Percentiles rank a stretch among this genome's conserved stretches.
Evolutionary conservation across 148 eudicot species (phyloP).

Genomic region (Camellia granthamiana): DNA sequence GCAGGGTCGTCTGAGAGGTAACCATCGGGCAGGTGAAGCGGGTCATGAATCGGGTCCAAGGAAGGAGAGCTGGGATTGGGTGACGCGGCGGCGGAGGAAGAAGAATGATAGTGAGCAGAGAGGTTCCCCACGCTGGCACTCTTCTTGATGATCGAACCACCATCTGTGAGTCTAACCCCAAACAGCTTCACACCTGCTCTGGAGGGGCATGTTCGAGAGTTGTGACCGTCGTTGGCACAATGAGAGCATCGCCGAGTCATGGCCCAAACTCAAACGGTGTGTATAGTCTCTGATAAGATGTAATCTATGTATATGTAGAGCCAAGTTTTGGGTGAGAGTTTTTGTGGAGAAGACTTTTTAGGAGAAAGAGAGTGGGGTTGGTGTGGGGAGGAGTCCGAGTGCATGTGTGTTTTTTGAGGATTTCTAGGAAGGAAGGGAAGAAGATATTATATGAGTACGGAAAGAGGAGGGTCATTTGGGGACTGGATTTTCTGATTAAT

Average conservation of each 20-base stretch:
- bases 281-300: not conserved
- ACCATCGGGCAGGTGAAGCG: conserved; percentile 42
- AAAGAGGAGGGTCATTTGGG: not conserved
- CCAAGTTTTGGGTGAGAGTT: not conserved
- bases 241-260: conserved; percentile 91
- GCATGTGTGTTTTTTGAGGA: conserved; percentile 15
- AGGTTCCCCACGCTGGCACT: conserved; percentile 92
- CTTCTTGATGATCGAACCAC: conserved; percentile 76
- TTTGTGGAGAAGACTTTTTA: conserved; percentile 5
- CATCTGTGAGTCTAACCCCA: conserved; percentile 70
- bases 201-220: conserved; percentile 74
- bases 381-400: too few species aligned
- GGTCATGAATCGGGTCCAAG: conserved; percentile 32
- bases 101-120: conserved; percentile 41
- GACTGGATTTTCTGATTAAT: conserved; percentile 1
- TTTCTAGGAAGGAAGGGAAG: conserved; percentile 11
- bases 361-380: not conserved
- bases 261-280: not conserved
- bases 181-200: conserved; percentile 50
- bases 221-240: conserved; percentile 82
- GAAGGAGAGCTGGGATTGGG: conserved; percentile 50
- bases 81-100: conserved; percentile 46
- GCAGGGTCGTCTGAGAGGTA: conserved; percentile 73
- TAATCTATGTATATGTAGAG: not conserved
- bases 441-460: conserved; percentile 1